Conservation (phyloP, 352 stramenopile species). For the Halophytophthora polymorphica region DNA sequence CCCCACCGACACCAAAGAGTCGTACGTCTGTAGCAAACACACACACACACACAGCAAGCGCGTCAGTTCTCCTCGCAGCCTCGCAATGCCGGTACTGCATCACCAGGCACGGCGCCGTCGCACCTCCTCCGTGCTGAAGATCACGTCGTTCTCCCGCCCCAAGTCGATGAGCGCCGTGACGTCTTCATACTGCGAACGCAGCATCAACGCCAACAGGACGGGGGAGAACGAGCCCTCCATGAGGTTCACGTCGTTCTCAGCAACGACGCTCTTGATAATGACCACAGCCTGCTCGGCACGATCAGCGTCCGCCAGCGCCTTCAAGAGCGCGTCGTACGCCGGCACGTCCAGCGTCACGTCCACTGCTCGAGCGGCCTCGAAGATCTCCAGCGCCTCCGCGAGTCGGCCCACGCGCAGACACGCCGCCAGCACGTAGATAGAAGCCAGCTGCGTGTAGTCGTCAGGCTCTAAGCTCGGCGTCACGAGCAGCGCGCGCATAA, state of each 20-base stretch:
- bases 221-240: conserved; percentile 50
- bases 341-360: conserved; percentile 59
- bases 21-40: conserved; percentile 43
- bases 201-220: conserved; percentile 47
- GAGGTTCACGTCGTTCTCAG: conserved; percentile 45
- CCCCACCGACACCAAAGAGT: conserved; percentile 52
- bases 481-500: conserved; percentile 26
- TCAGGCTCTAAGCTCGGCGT: conserved; percentile 38
- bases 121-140: conserved; percentile 39
- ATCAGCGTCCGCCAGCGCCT: conserved; percentile 35
- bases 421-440: conserved; percentile 63
- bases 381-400: conserved; percentile 47
- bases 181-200: conserved; percentile 41
- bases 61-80: neutral
- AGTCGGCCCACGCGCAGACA: conserved; percentile 51
- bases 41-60: conserved; percentile 3
- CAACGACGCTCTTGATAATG: conserved; percentile 37
- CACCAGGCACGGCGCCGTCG: conserved; percentile 14
- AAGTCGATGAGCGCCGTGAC: conserved; percentile 52
- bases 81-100: neutral
- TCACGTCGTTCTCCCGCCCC: conserved; percentile 40
- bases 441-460: conserved; percentile 61
- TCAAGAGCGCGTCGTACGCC: conserved; percentile 44
- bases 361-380: conserved; percentile 36
- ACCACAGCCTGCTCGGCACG: conserved; percentile 38